These are phyloP conservation scores for Fusarium longipes DNA, from an alignment of 2,329 filamentous ascomycete genomes.

Conservation along the genomic window DNA sequence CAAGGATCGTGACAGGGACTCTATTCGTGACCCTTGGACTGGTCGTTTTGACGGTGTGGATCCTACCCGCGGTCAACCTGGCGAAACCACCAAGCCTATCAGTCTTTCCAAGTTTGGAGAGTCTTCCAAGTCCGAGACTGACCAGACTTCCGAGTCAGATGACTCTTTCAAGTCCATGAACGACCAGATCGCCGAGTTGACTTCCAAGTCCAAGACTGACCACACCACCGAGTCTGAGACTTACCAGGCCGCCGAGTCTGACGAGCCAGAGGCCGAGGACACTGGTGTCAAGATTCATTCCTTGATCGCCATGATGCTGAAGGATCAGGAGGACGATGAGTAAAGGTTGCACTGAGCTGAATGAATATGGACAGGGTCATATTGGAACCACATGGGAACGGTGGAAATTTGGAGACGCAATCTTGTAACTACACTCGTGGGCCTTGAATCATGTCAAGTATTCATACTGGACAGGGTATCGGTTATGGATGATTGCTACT, in stretches of 20 bases:
- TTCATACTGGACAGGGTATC: background rate
- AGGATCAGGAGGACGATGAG: background rate
- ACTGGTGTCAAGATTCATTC: background rate
- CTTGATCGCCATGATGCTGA: background rate
- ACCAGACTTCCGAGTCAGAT: background rate
- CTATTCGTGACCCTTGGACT: background rate
- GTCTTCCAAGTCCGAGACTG: background rate
- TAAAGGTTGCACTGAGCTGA: background rate
- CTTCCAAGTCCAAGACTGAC: background rate
- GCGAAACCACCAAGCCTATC: background rate
- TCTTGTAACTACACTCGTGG: background rate
- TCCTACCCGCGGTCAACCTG: background rate
- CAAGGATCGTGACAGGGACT: background rate
- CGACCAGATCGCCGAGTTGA: too few species aligned
- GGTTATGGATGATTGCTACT: too few species aligned
- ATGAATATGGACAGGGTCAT: accelerated
- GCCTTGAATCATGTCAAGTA: background rate
- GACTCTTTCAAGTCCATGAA: background rate
- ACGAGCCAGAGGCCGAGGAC: background rate
- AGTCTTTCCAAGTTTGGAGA: background rate
- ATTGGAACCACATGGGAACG: accelerated
- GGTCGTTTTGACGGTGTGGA: background rate
- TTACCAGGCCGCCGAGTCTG: background rate
- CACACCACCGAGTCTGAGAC: too few species aligned
- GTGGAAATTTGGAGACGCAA: accelerated